phyloP scores from a whole-genome alignment of 2,329 filamentous ascomycete genomes.

The Aspergillus arachidicola region DNA sequence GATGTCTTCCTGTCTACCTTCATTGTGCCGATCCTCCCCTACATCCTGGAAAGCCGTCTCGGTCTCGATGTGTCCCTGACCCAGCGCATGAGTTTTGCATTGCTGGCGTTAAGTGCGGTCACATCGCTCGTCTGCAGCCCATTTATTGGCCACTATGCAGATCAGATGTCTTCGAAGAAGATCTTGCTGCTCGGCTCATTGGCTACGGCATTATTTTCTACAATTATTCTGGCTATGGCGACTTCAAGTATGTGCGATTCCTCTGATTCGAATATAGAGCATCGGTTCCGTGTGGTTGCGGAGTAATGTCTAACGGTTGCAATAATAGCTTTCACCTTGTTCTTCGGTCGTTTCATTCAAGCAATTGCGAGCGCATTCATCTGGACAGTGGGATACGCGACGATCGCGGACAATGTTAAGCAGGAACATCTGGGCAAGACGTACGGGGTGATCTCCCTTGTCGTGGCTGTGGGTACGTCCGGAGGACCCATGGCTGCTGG shows the following conservation, averaged over 20 bases:
- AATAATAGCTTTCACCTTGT: constrained; percentile 16
- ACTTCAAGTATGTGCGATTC: constrained; percentile 22
- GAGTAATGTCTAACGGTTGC: not conserved
- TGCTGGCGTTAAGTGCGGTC: constrained; percentile 30
- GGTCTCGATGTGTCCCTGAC: constrained; percentile 24
- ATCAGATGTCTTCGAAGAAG: constrained; percentile 22
- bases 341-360: constrained; percentile 31
- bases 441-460: constrained; percentile 27
- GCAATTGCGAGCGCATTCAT: constrained; percentile 27
- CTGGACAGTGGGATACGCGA: constrained; percentile 34
- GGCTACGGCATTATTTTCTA: constrained; percentile 23
- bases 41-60: constrained; percentile 31
- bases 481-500: constrained; percentile 32
- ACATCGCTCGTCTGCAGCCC: constrained; percentile 26
- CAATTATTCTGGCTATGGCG: constrained; percentile 24
- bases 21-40: constrained; percentile 35
- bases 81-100: constrained; percentile 27
- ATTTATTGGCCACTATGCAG: constrained; percentile 27
- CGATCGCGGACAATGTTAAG: constrained; percentile 29
- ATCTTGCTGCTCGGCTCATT: constrained; percentile 25
- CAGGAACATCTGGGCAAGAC: constrained; percentile 28
- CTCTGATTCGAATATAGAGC: not conserved
- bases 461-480: constrained; percentile 29
- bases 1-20: constrained; percentile 34
- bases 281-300: not conserved